phyloP scores from a whole-genome alignment of 306 rosid genomes.

The Hylodesmum podocarpum region DNA sequence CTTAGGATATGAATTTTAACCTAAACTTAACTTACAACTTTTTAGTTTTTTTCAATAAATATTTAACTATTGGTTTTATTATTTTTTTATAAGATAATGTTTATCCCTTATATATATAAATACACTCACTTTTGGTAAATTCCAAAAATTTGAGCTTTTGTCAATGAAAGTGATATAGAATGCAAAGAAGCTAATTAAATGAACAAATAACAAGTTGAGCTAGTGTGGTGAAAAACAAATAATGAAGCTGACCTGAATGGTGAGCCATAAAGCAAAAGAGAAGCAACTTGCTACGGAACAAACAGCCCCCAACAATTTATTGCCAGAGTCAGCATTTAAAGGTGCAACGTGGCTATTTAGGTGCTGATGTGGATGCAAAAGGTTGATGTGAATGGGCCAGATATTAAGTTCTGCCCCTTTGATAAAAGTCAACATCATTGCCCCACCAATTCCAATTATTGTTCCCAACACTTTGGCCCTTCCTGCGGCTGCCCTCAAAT shows the following conservation, averaged over 20 bases:
- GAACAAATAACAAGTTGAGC: background rate
- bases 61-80: too few species aligned
- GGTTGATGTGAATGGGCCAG: slow-evolving; percentile 61
- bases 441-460: slow-evolving; percentile 67
- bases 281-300: slow-evolving; percentile 41
- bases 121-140: too few species aligned
- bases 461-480: slow-evolving; percentile 66
- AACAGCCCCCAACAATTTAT: slow-evolving; percentile 28
- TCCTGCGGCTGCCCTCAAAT: slow-evolving; percentile 40
- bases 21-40: too few species aligned
- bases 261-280: slow-evolving; percentile 39
- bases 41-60: too few species aligned
- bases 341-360: slow-evolving; percentile 17
- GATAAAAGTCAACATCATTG: slow-evolving; percentile 61
- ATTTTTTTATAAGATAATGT: too few species aligned
- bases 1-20: too few species aligned
- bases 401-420: slow-evolving; percentile 53
- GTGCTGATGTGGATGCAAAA: slow-evolving; percentile 33
- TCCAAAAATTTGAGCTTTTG: too few species aligned
- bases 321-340: background rate
- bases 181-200: background rate
- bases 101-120: too few species aligned
- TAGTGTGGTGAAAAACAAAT: background rate
- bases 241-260: slow-evolving; percentile 30
- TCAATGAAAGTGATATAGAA: background rate